Conservation (phyloP, 768 basidiomycete genomes). For the Lactarius psammicola region DNA sequence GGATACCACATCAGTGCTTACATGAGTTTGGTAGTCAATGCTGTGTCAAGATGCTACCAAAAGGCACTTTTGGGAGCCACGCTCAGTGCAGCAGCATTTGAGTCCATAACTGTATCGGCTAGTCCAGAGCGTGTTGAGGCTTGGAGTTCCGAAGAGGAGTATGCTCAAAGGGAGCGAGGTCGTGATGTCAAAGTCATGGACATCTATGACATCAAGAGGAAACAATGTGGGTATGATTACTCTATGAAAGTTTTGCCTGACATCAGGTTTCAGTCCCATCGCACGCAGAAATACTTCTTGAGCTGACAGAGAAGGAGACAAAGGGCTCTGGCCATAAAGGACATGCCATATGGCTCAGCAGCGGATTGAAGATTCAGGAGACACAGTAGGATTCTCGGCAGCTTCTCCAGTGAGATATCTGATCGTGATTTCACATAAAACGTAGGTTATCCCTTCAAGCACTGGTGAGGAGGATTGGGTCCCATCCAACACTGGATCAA, state of each 20-base stretch:
- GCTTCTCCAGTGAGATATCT: not conserved
- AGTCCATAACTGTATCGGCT: not conserved
- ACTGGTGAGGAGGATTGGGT: not conserved
- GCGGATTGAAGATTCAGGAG: too few species aligned
- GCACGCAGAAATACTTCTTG: not conserved
- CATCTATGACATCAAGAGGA: too few species aligned
- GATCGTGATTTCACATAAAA: too few species aligned
- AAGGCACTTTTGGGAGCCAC: not conserved
- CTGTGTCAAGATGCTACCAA: not conserved
- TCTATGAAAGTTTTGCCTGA: not conserved
- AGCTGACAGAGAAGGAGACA: not conserved
- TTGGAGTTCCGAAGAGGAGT: not conserved
- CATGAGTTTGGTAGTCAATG: not conserved
- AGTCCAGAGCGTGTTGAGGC: not conserved
- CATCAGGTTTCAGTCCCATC: not conserved
- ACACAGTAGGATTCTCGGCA: too few species aligned
- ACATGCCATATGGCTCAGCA: too few species aligned
- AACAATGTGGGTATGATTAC: not conserved
- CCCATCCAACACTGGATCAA: too few species aligned
- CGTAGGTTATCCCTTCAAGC: not conserved
- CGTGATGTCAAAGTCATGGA: too few species aligned
- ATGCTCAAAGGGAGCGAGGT: not conserved
- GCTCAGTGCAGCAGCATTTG: not conserved
- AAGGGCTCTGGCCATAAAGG: not conserved
- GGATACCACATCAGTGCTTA: not conserved